phyloP scores from a whole-genome alignment of 2,329 filamentous ascomycete species.

The Talaromyces pinophilus region DNA sequence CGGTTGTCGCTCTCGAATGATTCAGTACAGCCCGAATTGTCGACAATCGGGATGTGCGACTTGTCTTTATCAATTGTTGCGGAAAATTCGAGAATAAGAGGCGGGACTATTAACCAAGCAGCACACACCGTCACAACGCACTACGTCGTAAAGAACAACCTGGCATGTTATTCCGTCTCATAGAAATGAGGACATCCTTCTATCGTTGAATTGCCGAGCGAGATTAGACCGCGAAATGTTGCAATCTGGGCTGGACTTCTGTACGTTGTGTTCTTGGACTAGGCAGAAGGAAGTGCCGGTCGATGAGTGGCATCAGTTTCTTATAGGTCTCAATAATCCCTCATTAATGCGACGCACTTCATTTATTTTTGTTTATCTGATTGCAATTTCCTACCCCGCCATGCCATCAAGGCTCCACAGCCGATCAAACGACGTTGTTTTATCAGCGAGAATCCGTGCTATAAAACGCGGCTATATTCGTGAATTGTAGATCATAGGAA shows the following conservation, averaged over 20 bases:
- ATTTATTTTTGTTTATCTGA: background rate
- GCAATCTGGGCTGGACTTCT: background rate
- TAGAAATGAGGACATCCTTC: background rate
- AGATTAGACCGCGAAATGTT: background rate
- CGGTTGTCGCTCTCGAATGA: background rate
- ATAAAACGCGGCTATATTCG: background rate
- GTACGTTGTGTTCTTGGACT: background rate
- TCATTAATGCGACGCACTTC: background rate
- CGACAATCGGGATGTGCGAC: background rate
- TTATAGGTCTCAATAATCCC: background rate
- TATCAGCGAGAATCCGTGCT: background rate
- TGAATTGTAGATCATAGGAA: background rate
- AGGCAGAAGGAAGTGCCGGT: background rate
- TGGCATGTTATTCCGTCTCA: background rate
- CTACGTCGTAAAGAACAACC: background rate
- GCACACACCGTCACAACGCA: background rate
- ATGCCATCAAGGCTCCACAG: slow-evolving; percentile 6
- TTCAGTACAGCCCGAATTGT: background rate
- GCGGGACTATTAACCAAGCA: background rate
- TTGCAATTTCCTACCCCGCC: slow-evolving; percentile 8
- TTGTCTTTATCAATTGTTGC: background rate
- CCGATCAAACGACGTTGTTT: slow-evolving; percentile 11
- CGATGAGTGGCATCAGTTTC: background rate
- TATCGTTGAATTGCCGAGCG: background rate
- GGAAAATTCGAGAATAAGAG: background rate